Percentiles rank a stretch among this genome's conserved stretches.
These are phyloP conservation scores for Claviceps citrina DNA, from an alignment of 2,329 filamentous ascomycete species.

Conservation along the genomic window DNA sequence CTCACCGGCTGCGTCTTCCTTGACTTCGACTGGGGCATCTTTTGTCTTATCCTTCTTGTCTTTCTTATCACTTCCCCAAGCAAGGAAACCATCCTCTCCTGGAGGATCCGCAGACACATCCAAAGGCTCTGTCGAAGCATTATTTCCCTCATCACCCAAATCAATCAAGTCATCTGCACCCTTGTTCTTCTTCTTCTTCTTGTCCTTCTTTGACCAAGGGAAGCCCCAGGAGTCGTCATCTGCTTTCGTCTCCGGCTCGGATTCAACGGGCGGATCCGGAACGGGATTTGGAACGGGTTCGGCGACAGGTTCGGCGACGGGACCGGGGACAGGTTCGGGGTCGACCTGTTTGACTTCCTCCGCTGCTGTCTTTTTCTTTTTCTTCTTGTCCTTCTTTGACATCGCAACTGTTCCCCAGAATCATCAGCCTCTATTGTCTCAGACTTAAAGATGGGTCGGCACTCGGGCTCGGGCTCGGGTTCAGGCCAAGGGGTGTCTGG, in stretches of 20 bases:
- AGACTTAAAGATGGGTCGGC: constrained; percentile 4
- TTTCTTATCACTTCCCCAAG: constrained; percentile 34
- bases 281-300: constrained; percentile 13
- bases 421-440: constrained; percentile 18
- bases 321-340: constrained; percentile 5
- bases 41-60: constrained; percentile 32
- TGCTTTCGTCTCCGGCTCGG: constrained; percentile 1
- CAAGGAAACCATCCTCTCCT: constrained; percentile 37
- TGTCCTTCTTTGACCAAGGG: constrained; percentile 6
- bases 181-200: constrained; percentile 11
- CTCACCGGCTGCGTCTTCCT: constrained; percentile 30
- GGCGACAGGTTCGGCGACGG: constrained; percentile 12
- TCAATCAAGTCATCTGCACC: constrained; percentile 19
- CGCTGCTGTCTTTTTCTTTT: no score
- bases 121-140: constrained; percentile 13
- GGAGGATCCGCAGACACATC: constrained; percentile 17
- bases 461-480: not conserved
- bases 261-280: constrained; percentile 5
- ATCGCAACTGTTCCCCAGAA: constrained; percentile 13
- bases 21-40: constrained; percentile 33
- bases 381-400: constrained; percentile 17
- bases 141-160: constrained; percentile 16
- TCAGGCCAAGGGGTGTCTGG: not conserved
- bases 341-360: no score
- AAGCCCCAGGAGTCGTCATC: constrained; percentile 12